A percentile compares a stretch with the other conserved stretches of the same genome.
Evolutionary conservation across 192 early-diverging fungal species (phyloP).

Genomic region (Glomus cerebriforme): DNA sequence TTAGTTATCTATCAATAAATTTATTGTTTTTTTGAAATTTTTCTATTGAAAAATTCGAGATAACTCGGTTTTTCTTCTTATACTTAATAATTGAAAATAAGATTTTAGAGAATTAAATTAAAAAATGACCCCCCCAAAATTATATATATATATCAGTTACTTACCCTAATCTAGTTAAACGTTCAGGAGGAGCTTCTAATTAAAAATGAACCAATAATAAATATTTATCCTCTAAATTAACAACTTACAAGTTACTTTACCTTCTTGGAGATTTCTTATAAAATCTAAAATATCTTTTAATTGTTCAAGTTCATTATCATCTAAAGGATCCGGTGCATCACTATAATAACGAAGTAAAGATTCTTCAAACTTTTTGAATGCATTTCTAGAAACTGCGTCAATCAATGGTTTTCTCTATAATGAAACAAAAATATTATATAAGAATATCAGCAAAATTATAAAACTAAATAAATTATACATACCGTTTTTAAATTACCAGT

Average conservation of each 20-base stretch:
- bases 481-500: not conserved
- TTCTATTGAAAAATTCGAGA: too few relatives aligned
- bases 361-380: not conserved
- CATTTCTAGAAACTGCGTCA: not conserved
- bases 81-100: too few relatives aligned
- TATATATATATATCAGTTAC: not conserved
- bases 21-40: too few relatives aligned
- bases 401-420: not conserved
- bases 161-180: not conserved
- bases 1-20: too few relatives aligned
- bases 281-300: not conserved
- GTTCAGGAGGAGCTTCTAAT: not conserved
- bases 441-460: not conserved
- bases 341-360: not conserved
- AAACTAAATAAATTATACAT: not conserved
- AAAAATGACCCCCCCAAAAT: too few relatives aligned
- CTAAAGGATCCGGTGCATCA: not conserved
- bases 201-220: not conserved
- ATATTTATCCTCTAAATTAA: not conserved
- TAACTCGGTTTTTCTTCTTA: too few relatives aligned
- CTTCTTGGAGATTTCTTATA: not conserved
- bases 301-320: not conserved
- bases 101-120: too few relatives aligned
- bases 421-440: not conserved
- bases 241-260: not conserved